Conservation (phyloP, 73 alveolate genomes). For the Durusdinium trenchii region DNA sequence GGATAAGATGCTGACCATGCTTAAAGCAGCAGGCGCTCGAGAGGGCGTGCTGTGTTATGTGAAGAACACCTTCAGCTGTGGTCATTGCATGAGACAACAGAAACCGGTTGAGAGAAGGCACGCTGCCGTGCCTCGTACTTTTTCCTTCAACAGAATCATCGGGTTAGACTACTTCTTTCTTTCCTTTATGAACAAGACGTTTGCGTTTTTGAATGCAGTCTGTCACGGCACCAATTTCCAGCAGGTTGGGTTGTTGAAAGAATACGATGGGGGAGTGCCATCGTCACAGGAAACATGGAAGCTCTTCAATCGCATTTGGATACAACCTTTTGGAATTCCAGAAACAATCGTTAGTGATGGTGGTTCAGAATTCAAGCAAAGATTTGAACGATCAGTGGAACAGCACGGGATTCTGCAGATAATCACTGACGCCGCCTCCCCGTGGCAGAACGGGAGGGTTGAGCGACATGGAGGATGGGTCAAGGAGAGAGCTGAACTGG, state of each 20-base stretch:
- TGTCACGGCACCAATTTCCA: background rate
- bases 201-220: background rate
- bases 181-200: background rate
- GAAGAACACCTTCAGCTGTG: background rate
- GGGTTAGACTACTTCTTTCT: background rate
- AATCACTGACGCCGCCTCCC: background rate
- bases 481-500: background rate
- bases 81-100: background rate
- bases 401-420: background rate
- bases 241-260: background rate
- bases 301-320: background rate
- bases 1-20: background rate
- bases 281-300: background rate
- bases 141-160: background rate
- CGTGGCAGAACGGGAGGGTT: background rate
- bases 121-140: background rate
- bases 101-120: background rate
- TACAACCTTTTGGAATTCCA: background rate
- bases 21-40: background rate
- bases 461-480: constrained; percentile 33
- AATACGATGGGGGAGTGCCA: background rate
- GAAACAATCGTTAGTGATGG: background rate
- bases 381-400: background rate
- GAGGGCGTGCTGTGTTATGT: background rate
- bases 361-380: background rate